phyloP scores from a whole-genome alignment of 1,284 basidiomycete genomes.

The Cutaneotrichosporon cyanovorans region DNA sequence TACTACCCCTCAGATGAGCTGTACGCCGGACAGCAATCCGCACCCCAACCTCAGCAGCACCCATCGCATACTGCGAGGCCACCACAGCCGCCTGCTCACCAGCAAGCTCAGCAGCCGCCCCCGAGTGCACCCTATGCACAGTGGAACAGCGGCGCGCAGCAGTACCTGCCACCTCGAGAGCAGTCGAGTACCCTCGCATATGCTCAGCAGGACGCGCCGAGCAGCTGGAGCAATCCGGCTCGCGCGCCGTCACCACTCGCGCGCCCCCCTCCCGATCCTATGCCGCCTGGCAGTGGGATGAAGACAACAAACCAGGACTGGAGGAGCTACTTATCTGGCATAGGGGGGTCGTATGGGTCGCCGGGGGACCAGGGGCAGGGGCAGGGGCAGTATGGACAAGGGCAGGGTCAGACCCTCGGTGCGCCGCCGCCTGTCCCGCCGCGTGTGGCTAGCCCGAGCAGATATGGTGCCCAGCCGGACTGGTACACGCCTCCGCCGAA shows the following conservation, averaged over 20 bases:
- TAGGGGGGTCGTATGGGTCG: neutral
- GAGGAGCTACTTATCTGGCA: slow-evolving; percentile 29
- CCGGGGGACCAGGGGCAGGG: neutral
- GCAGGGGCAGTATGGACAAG: neutral
- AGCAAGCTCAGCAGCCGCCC: neutral
- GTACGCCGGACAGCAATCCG: slow-evolving; percentile 16
- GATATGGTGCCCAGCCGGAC: neutral
- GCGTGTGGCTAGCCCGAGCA: neutral
- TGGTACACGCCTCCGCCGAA: neutral
- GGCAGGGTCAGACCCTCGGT: neutral
- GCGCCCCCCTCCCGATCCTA: slow-evolving; percentile 1
- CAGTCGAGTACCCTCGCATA: neutral
- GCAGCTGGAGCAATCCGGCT: neutral
- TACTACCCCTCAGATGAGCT: slow-evolving; percentile 44
- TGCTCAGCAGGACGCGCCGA: neutral
- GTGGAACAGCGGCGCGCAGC: neutral
- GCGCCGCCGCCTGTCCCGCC: neutral
- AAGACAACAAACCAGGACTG: slow-evolving; percentile 24
- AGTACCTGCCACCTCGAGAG: neutral
- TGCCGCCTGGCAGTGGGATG: neutral
- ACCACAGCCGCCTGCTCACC: neutral
- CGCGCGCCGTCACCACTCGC: neutral
- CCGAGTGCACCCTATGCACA: neutral
- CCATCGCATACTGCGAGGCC: neutral
- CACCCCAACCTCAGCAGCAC: slow-evolving; percentile 7